These are phyloP conservation scores for Beta lomatogona DNA, from an alignment of 179 eudicot genomes.

Conservation along the genomic window DNA sequence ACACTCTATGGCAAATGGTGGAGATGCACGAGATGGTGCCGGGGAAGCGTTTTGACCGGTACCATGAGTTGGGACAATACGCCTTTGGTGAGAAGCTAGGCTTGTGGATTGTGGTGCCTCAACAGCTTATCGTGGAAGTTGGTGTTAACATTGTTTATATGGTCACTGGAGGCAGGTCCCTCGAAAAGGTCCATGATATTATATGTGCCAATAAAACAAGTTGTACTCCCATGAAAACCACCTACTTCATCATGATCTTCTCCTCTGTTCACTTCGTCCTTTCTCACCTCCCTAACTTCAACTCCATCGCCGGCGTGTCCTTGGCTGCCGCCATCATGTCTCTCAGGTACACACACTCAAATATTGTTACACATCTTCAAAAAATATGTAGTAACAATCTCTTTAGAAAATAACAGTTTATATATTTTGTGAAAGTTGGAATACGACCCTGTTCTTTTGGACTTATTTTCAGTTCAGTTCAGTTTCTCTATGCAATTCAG, in stretches of 20 bases:
- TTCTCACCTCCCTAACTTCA: slow-evolving; percentile 46
- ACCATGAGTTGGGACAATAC: slow-evolving; percentile 47
- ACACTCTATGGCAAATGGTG: slow-evolving; percentile 55
- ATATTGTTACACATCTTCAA: no score
- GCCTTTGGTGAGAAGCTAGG: slow-evolving; percentile 47
- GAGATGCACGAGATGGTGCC: slow-evolving; percentile 57
- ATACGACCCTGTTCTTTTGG: no score
- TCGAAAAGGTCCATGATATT: slow-evolving; percentile 38
- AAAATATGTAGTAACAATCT: no score
- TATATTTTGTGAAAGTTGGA: no score
- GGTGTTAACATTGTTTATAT: slow-evolving; percentile 47
- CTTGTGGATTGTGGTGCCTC: slow-evolving; percentile 49
- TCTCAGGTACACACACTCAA: slow-evolving; percentile 30
- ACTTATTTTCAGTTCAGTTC: no score
- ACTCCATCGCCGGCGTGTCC: slow-evolving; percentile 47
- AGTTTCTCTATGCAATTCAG: no score
- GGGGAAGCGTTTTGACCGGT: slow-evolving; percentile 46
- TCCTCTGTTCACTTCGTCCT: slow-evolving; percentile 46
- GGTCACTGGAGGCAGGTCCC: slow-evolving; percentile 48
- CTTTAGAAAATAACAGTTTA: no score
- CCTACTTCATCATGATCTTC: slow-evolving; percentile 50
- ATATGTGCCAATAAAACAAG: slow-evolving; percentile 23
- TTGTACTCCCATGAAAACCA: slow-evolving; percentile 30
- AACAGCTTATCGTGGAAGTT: slow-evolving; percentile 44
- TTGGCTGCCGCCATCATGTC: slow-evolving; percentile 51